Base-by-base conservation (phyloP, 352 stramenopile species). In the Ophiocytium majus region DNA sequence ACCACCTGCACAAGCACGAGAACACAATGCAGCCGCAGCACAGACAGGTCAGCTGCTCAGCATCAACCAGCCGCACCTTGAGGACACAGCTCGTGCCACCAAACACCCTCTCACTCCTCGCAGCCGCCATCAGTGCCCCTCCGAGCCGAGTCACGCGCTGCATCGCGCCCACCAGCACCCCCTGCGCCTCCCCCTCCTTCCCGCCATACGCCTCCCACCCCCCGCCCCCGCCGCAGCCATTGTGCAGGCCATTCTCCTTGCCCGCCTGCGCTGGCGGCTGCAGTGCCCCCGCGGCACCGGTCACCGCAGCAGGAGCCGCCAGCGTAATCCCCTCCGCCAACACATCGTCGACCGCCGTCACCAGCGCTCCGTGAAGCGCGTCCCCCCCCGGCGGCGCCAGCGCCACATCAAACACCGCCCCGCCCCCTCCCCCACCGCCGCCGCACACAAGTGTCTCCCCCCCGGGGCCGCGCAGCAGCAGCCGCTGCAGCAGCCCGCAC, bases 401-500 rank as follows among this genome's bases (percentile, higher is more conserved):
- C 14, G 43, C 43, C 5, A 57, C 43, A 14, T 57, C 5, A 57
- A 57, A 14, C 14, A 14, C 43, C 5, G 5, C 43, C 5, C 43
- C 43, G 5, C 43, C 43, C 43, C 14, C 5, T 14, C 5, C 43
- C 43, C 43, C 43, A 5, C 14, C 43, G 43, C 43, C 43, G 43
- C 43, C 43, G 43, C 5, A 14, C 5, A 57, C 5, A 5, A 57
- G 5, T 57, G 43, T 57, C 5, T 57, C 43, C 1, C 80, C 76
- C 1, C 76, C 83, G 34, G 76, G 76, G 37, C 83, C 83, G 19
- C 76, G 63, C 5, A 83, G 76, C 5, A 86, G 78, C 28, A 86
- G 36, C 36, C 83, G 83, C 78, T 86, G 83, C 83, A 86, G 76
- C 33, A 86, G 78, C 43, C 43, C 78, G 5, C 76, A 86, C n/a